Base-by-base conservation (phyloP, 108 stramenopile genomes). In the Nitzschia palea region DNA sequence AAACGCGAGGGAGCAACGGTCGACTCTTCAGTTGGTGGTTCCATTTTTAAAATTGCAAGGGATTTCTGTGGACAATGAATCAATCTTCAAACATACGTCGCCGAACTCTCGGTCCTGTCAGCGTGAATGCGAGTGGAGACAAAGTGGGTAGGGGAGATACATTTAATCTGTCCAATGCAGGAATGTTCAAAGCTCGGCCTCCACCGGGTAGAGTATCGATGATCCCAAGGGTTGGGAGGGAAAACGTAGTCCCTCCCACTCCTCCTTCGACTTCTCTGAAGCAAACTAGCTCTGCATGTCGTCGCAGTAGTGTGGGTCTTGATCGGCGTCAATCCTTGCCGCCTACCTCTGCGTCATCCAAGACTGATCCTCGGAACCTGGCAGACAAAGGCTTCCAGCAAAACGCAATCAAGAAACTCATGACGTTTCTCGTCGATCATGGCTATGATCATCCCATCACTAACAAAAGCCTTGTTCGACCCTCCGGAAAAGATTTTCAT, bases 401-500 rank as follows among this genome's bases (percentile, higher is more conserved):
- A 22, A 68, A 79, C 5, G 85, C 78, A 53, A 83, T 95, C 63
- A 82, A 83, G 28, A 58, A 55, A 31, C 87, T 98, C 36, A 63
- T 93, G n/a, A 61, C 65, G 33, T 97, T 79, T 68, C 89, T 98
- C 25, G 44, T 62, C 26, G 65, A 79, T 25, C 78, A 74, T 64
- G 84, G 84, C 5, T 91, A 92, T 68, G 85, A 89, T 18, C 63
- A 83, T 56, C 83, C 86, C 0, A 76, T 96, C 30, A 83, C 88
- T 2, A 73, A 74, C 25, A 94, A 95, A 74, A 86, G 76, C 22
- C 76, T 98, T 47, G 68, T 75, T 31, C 68, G 91, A 6, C 98
- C 98, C 0, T 96, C 96, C 25, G 95, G 91, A 12, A 88, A 90
- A 55, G 99, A 99, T 68, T 99, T 98, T 73, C 72, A 87, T 43